phyloP scores from a whole-genome alignment of 1,139 yeast genomes.

The Candida sp. region DNA sequence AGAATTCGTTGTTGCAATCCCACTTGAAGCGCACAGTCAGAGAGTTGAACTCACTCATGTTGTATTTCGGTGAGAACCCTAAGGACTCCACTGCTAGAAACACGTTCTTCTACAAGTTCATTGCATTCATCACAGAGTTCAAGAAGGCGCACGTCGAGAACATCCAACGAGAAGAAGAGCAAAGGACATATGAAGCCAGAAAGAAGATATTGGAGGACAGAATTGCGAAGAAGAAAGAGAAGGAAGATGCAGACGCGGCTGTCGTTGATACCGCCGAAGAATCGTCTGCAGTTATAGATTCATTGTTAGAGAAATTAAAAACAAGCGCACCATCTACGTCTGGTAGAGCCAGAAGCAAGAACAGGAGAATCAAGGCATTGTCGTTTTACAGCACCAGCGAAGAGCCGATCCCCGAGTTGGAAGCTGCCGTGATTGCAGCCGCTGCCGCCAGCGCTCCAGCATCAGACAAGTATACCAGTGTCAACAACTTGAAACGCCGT shows the following conservation, averaged over 20 bases:
- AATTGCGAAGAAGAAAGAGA: slow-evolving; percentile 14
- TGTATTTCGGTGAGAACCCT: slow-evolving; percentile 83
- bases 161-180: slow-evolving; percentile 52
- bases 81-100: slow-evolving; percentile 52
- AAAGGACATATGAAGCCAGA: slow-evolving; percentile 41
- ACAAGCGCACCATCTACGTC: slow-evolving; percentile 28
- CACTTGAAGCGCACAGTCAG: slow-evolving; percentile 59
- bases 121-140: slow-evolving; percentile 42
- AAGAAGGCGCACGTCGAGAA: slow-evolving; percentile 52
- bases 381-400: slow-evolving; percentile 36
- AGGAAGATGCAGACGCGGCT: slow-evolving; percentile 16
- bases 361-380: slow-evolving; percentile 37
- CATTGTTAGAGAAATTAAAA: slow-evolving; percentile 40
- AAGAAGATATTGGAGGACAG: slow-evolving; percentile 38
- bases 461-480: slow-evolving; percentile 25
- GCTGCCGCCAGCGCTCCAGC: not conserved
- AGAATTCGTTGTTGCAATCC: slow-evolving; percentile 56
- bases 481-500: slow-evolving; percentile 39
- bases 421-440: not conserved
- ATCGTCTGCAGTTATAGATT: slow-evolving; percentile 38
- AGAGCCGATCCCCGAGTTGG: slow-evolving; percentile 1
- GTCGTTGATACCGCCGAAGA: slow-evolving; percentile 21
- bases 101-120: slow-evolving; percentile 42
- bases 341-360: slow-evolving; percentile 19
- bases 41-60: slow-evolving; percentile 67